Base-by-base conservation (phyloP, 2,329 filamentous ascomycete genomes). In the Scleromitrula shiraiana region DNA sequence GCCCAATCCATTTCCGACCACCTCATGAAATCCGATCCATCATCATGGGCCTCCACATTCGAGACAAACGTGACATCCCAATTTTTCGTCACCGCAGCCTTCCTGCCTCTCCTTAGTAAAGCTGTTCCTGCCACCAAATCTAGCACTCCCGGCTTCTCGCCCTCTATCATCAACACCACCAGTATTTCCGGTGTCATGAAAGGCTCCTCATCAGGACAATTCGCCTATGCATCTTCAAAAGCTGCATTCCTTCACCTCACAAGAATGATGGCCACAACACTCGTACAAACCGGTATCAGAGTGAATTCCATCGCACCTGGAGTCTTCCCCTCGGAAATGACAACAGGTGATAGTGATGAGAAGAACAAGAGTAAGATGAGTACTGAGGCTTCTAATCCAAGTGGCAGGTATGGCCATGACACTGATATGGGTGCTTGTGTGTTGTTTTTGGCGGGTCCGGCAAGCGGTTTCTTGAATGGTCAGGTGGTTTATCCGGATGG, bases 61-160 rank as follows among this genome's bases (percentile, higher is more conserved):
- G 76, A 78, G 51, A 86, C 83, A n/a, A 88, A 93, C 56, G 84
- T 89, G 4, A 71, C 77, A 1, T 70, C 75, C 23, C 70, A 81
- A 1, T 83, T 79, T 67, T 82, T 82, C 64, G 76, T 73, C 46
- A 79, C 77, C 1, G 73, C 79, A 0, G 78, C 74, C 0, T 78
- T 83, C 52, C 64, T 83, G 5, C 77, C 77, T 0, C 66, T 83
- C 1, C 68, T 83, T 10, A 9, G 9, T 5, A 38, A 22, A 10
- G n/a, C 35, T 20, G 8, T 22, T 6, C 35, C 35, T 14, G 22
- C 8, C 2, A 69, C 79, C 56, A 73, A 73, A 22, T 69, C 77
- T 39, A 59, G 62, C 3, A 65, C 71, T n/a, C 41, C 50, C 2
- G 50, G 52, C 4, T 51, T 50, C 42, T 51, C 50, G 2, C 50